Percentiles rank a stretch among this genome's conserved stretches.
Conservation (phyloP, 169 alveolate species). For the Cryptosporidium ubiquitum region DNA sequence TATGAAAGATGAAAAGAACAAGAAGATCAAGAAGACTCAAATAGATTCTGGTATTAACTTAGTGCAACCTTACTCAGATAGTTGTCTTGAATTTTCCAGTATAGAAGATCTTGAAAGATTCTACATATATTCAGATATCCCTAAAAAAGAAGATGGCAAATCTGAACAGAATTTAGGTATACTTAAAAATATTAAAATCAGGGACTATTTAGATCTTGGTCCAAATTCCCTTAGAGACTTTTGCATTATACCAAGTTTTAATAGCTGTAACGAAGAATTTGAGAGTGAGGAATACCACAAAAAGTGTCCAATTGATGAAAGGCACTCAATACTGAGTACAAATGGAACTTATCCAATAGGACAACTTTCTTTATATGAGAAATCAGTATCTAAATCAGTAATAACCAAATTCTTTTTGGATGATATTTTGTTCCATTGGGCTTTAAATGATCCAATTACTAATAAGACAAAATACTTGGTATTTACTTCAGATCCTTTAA, state of each 20-base stretch:
- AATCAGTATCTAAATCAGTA: constrained; percentile 10
- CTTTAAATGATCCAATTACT: constrained; percentile 35
- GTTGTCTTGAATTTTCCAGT: not conserved
- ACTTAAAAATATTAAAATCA: not conserved
- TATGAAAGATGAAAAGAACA: not conserved
- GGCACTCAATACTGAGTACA: constrained; percentile 29
- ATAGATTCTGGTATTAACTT: not conserved
- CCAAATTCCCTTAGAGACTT: constrained; percentile 62
- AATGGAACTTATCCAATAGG: constrained; percentile 69
- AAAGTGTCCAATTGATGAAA: not conserved
- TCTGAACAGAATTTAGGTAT: not conserved
- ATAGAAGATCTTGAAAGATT: constrained; percentile 16
- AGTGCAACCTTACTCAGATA: not conserved
- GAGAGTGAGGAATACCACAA: not conserved
- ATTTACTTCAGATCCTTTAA: constrained; percentile 62
- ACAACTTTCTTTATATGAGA: constrained; percentile 35
- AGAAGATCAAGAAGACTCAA: constrained; percentile 15
- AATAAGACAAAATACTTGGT: constrained; percentile 35
- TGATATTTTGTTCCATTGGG: constrained; percentile 62
- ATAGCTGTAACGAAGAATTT: not conserved
- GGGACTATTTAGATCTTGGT: constrained; percentile 59
- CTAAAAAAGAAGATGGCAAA: not conserved
- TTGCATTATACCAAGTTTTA: constrained; percentile 23
- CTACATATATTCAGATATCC: constrained; percentile 3
- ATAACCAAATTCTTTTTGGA: constrained; percentile 33